Base-by-base conservation (phyloP, 805 yeast genomes). In the Priceomyces castillae region DNA sequence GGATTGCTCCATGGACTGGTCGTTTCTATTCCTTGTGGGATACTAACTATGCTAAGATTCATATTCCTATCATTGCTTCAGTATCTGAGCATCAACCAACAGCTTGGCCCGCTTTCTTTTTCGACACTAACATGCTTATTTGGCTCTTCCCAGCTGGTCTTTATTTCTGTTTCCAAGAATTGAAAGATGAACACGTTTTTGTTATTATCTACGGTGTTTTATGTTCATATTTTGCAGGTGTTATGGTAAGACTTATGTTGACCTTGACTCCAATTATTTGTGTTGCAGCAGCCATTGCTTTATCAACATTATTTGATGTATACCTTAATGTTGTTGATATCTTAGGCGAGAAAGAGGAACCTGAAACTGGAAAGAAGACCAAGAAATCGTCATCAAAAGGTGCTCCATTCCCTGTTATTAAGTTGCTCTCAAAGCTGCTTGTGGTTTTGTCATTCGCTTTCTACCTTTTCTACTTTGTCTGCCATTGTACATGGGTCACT, bases 81-180 rank as follows among this genome's bases (percentile, higher is more conserved):
- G 99, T 94, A 30, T 88, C 97, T 11, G 99, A 94, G 72, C 99
- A 94, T 74, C 99, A 94, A 75, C 99, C 99, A 46, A 92, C 98
- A n/a, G 96, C 99, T 3, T 94, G 99, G 99, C 96, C 98, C 9
- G 82, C 97, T 10, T 95, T 94, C 65, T 94, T 89, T 78, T 88
- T 92, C 62, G 99, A 94, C 65, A 84, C 94, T 40, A 87, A 82
- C 57, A 80, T 92, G 75, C 75, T 94, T 67, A 87, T 92, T 57
- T 95, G 99, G 99, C 75, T 94, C 54, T 94, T 94, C 87, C 99
- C 99, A 41, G 97, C 90, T 4, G 99, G 99, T 50, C 85, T 95
- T 39, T 94, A 86, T 70, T 67, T 94, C 52, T 77, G 92, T 54
- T 86, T 94, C 78, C 86, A 86, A 65, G 97, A 94, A 47, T 74